Conservation (phyloP, 2,329 filamentous ascomycete genomes). For the Fusarium gaditjirri region DNA sequence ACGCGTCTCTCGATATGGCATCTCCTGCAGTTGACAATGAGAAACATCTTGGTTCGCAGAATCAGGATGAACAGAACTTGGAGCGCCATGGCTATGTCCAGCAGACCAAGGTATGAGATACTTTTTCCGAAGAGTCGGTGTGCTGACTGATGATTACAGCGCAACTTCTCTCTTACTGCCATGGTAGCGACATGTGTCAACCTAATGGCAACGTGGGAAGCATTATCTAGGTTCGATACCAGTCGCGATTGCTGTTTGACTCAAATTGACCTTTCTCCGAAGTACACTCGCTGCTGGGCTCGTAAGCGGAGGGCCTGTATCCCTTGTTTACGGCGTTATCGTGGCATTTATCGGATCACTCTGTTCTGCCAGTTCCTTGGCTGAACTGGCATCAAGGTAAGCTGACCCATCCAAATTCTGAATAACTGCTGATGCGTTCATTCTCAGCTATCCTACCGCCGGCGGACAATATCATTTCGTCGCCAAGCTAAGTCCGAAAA, state of each 20-base stretch:
- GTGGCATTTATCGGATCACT: slow-evolving; percentile 19
- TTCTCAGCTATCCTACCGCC: slow-evolving; percentile 13
- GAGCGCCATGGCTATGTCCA: slow-evolving; percentile 1
- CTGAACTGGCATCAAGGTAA: slow-evolving; percentile 25
- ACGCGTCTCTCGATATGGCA: neutral
- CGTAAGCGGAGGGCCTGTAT: slow-evolving; percentile 24
- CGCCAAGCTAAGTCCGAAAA: slow-evolving; percentile 6
- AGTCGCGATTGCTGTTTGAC: neutral
- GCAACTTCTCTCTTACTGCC: slow-evolving; percentile 25
- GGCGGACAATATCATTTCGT: slow-evolving; percentile 37
- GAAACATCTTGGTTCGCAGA: neutral
- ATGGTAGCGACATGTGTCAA: slow-evolving; percentile 24
- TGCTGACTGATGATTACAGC: neutral
- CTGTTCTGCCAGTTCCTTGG: slow-evolving; percentile 35
- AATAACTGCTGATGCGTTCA: neutral
- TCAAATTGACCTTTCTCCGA: neutral
- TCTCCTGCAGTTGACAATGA: neutral
- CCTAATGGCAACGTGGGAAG: slow-evolving; percentile 38
- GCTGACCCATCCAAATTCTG: neutral
- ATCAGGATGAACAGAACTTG: neutral
- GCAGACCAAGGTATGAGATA: neutral
- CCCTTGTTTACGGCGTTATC: slow-evolving; percentile 28
- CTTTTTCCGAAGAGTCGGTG: neutral
- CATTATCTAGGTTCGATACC: slow-evolving; percentile 25
- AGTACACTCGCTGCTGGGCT: slow-evolving; percentile 33